These are phyloP conservation scores for slime mould (Dictyostelium discoideum) DNA, from an alignment of 78 protist species.

Conservation along the genomic window DNA sequence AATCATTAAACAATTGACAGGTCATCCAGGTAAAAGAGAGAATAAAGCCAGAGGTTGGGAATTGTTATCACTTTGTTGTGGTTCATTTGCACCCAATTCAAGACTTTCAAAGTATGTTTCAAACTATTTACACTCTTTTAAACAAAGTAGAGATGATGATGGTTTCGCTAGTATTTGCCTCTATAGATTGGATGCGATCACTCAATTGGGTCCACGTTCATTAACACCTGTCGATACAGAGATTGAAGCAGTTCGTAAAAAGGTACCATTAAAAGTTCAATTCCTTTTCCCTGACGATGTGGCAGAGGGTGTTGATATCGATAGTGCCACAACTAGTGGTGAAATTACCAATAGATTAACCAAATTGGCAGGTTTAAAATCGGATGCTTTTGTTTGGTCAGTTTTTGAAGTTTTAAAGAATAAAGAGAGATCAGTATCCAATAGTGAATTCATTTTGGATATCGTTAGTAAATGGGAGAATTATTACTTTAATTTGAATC, in stretches of 20 bases:
- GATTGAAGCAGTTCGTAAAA: conserved; percentile 39
- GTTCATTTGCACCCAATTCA: conserved; percentile 56
- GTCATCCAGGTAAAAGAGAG: conserved; percentile 64
- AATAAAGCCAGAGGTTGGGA: conserved; percentile 70
- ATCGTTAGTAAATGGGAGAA: conserved; percentile 67
- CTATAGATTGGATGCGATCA: conserved; percentile 16
- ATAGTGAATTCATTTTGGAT: conserved; percentile 43
- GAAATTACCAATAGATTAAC: conserved; percentile 30
- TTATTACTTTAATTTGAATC: conserved; percentile 39
- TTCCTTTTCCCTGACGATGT: conserved; percentile 73
- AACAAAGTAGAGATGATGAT: conserved; percentile 26
- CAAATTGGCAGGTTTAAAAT: conserved; percentile 24
- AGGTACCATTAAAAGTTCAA: neutral
- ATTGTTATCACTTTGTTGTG: conserved; percentile 46
- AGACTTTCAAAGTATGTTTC: conserved; percentile 30
- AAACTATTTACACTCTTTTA: conserved; percentile 10
- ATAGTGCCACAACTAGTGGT: conserved; percentile 49
- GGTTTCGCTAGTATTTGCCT: conserved; percentile 13
- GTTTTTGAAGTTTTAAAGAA: conserved; percentile 52
- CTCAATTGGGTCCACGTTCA: conserved; percentile 23
- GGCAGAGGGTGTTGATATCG: conserved; percentile 49
- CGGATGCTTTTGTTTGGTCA: conserved; percentile 36
- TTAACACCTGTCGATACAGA: conserved; percentile 42
- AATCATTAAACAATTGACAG: conserved; percentile 58
- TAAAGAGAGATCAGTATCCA: conserved; percentile 34